Base-by-base conservation (phyloP, 495 filamentous ascomycete species). In the Hyaloscypha bicolor region DNA sequence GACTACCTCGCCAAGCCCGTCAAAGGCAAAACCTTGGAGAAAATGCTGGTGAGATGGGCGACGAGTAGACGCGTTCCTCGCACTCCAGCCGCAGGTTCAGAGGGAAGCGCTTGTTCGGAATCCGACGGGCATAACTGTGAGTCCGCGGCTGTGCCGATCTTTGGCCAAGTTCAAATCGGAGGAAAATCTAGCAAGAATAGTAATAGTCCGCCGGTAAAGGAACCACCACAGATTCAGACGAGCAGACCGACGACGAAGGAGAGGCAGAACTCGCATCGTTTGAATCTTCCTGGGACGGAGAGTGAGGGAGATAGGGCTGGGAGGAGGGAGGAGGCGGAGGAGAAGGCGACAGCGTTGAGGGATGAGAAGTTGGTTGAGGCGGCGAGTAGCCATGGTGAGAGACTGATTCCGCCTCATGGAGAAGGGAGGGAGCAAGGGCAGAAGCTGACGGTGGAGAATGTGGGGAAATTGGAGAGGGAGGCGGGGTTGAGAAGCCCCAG, bases 1-100 rank as follows among this genome's bases (percentile, higher is more conserved):
- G 91, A 94, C 75, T 94, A 95, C 71, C 77, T 95, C 5, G 80
- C 90, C 21, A 95, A 94, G 70, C 92, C 92, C 0, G 87, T 94
- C 68, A 88, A 88, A 70, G 83, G 85, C 30, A 84, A 83, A 60
- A 84, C 82, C 1, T 80, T 94, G 60, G 90, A 93, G 76, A 86
- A 84, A 63, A 94, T 93, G 83, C 80, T 95, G 16, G 72, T 90
- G 4, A 82, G 86, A 31, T 90, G 87, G 80, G 72, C 72, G 16
- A 67, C 69, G 0, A 70, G 70, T 6, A 74, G 67, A 33, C 71
- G 76, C 1, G 39, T 21, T 2, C 51, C 59, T 1, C 19, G 51
- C 11, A 66, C 32, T 3, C 9, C 58, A n/a, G 29, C 60, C 3
- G 25, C 16, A 14, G 65, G 62, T 6, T 60, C 42, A 12, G 53